Evolutionary conservation across 169 alveolate genomes (phyloP), one percentile per base, ranked within the genome.

Genomic region (Cryptosporidium muris): DNA sequence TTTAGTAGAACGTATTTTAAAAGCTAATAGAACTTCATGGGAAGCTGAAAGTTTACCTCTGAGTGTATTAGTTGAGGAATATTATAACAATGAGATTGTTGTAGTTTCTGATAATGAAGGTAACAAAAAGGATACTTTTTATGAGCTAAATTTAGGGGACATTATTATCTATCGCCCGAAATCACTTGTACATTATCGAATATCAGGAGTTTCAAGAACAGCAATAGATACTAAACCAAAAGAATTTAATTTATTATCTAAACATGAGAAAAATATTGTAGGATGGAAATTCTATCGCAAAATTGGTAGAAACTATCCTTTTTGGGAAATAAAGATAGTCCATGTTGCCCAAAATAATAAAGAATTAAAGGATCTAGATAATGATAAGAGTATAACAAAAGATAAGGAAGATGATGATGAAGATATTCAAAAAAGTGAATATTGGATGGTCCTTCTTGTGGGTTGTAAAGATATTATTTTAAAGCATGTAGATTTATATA

Each of bases 321-420:
- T 74, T 74, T 74, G 85, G 85, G 49, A 74, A 58, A 58, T 74
- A 58, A 74, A 74, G 40, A 58, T 74, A 74, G 48, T 74, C 4
- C 54, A 74, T 25, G 74, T 58, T 36, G 1, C 7, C n/a, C 54
- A 40, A 7, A 43, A 34, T 4, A 16, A 12, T 43, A 4, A 5
- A 16, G 40, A 9, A 5, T 3, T 34, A 60, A 9, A 6, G 6
- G 43, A 14, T 16, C 4, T 34, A 36, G 34, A 16, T 25, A 11
- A 38, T 62, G 36, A 67, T 4, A 53, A 36, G 5, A 9, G 14
- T 14, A 45, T n/a, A 3, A 51, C 51, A 38, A 16, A 14, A 7
- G 81, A 66, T 11, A 43, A 25, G 47, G 81, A 66, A 9, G 85
- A 74, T 14, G 40, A 42, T 43, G 40, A 52, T 42, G 85, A 74